Base-by-base conservation (phyloP, 306 rosid genomes). In the Nissolia schottii region DNA sequence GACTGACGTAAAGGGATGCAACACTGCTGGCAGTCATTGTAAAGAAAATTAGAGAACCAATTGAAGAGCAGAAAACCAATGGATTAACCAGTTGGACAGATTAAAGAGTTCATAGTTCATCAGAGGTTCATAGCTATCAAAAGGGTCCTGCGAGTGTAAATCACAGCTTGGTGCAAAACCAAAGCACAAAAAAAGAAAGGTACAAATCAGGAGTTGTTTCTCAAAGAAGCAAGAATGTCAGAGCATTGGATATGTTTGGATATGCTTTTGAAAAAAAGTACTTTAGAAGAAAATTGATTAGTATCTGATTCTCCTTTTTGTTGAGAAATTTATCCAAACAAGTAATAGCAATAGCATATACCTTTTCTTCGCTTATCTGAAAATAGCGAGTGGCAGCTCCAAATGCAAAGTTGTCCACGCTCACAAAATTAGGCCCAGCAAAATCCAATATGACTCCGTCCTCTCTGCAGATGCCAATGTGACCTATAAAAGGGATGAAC, bases 381-480 rank as follows among this genome's bases (percentile, higher is more conserved):
- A 88, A 19, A 83, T 95, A 91, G 13, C 99, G 87, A 38, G 96
- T 85, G 9, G 87, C 92, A 20, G 96, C 64, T 73, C 99, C 99
- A 78, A 95, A 91, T 19, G 97, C 78, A 70, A 95, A 95, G 67
- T 85, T 82, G 74, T 91, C 99, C 16, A 89, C 97, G 1, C 93
- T 82, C 20, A 95, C 96, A 70, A 70, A 95, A 84, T 89, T 95
- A 58, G 99, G 99, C 61, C 96, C 99, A 5, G 99, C 97, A 75
- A 89, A 95, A 87, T 95, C 97, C 89, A 95, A 81, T 71, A 95
- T 88, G 19, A 95, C 96, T 10, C 99, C 97, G 72, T 91, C 99
- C 82, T 95, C 97, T 76, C 97, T 88, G 83, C 96, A 90, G 56
- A 95, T 95, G 68, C 97, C 99, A 59, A 91, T 78, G 80, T 95